These are phyloP conservation scores for Cystobasidium pallidum DNA, from an alignment of 1,284 basidiomycete species.

Conservation along the genomic window DNA sequence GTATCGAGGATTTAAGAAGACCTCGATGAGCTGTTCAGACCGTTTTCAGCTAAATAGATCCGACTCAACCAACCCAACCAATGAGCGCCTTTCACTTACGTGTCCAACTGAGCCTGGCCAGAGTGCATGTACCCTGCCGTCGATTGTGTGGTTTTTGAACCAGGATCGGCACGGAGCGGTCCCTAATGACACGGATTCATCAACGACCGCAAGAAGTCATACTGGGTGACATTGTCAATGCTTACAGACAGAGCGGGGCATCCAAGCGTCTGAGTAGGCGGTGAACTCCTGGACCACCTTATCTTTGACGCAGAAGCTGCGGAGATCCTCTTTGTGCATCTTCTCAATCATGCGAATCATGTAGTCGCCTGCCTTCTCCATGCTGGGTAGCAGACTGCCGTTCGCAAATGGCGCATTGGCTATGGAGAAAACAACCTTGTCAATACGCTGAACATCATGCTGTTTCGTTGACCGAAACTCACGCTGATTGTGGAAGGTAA, in stretches of 20 bases:
- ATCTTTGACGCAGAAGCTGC: slow-evolving; percentile 53
- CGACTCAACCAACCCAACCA: background rate
- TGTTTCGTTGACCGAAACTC: background rate
- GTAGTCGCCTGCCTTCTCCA: slow-evolving; percentile 61
- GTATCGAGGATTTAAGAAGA: slow-evolving; percentile 13
- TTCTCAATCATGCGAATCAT: slow-evolving; percentile 60
- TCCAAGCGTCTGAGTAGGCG: slow-evolving; percentile 60
- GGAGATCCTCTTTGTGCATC: slow-evolving; percentile 63
- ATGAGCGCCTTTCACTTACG: background rate
- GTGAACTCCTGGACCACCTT: slow-evolving; percentile 67
- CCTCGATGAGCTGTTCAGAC: slow-evolving; percentile 15
- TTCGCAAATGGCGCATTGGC: slow-evolving; percentile 63
- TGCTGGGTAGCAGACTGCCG: slow-evolving; percentile 61
- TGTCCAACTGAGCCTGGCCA: slow-evolving; percentile 28
- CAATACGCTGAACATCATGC: slow-evolving; percentile 57
- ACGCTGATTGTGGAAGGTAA: background rate
- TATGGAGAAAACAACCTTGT: background rate
- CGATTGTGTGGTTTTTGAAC: slow-evolving; percentile 62
- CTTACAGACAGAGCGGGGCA: slow-evolving; percentile 30
- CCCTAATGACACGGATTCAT: background rate
- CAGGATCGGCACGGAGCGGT: slow-evolving; percentile 62
- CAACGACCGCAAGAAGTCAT: too few species aligned
- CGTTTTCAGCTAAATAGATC: background rate
- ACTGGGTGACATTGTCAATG: too few species aligned
- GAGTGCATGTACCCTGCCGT: slow-evolving; percentile 20